Evolutionary conservation across 306 rosid species (phyloP), one percentile per base, ranked within the genome.

Genomic region (Casuarina glauca): DNA sequence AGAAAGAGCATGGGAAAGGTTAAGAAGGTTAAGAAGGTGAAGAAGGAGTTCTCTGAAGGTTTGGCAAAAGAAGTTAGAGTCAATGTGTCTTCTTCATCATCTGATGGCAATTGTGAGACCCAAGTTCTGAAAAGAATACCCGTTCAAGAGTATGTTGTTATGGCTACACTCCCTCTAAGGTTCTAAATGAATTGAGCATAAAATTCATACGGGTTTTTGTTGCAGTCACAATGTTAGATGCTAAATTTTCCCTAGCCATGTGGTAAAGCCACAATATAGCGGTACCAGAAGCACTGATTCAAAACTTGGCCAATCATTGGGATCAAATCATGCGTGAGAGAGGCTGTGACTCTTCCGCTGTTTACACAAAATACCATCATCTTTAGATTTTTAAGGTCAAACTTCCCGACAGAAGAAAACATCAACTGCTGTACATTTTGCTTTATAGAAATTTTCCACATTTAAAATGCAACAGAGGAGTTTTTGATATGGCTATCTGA

Each of bases 101-200:
- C 75, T 13, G 41, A 64, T 74, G 73, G 76, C 36, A 78, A 64
- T 26, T 57, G 45, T 12, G 72, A 82, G 42, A 45, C 79, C 54
- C 74, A 78, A 77, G 50, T 52, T 76, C n/a, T 15, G 11, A 60
- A 72, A 61, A 69, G 83, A 76, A 50, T 78, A 3, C 62, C 82
- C 45, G 51, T 5, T 74, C 10, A 80, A 19, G 68, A 81, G 94
- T 90, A 84, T 70, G 74, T 45, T 66, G 48, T 73, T 75, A 48
- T 54, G 19, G 50, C 67, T 60, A n/a, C 13, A 74, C 35, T 26
- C 39, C 66, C 49, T 58, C 19, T 74, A 48, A 64, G 70, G 49
- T 41, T 36, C 49, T 42, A 16, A 39, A 5, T 32, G 20, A 39
- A 39, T 41, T 9, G 42, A 13, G 49, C 26, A 41, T 41, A 41